Conservation (phyloP, 768 basidiomycete species). For the Podaxis sp. region DNA sequence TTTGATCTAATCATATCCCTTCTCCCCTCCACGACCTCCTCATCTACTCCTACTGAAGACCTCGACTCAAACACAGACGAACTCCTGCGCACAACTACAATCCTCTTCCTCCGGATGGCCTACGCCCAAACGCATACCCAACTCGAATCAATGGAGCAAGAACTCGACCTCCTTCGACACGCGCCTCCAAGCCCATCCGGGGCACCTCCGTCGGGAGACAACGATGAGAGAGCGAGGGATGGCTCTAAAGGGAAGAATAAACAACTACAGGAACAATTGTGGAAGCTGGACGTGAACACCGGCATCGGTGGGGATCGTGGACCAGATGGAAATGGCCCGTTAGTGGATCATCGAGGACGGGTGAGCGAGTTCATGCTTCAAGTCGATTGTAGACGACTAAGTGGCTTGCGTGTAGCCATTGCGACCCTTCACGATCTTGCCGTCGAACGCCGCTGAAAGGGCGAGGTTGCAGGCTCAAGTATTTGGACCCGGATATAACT, state of each 20-base stretch:
- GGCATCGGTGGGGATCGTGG: slow-evolving; percentile 34
- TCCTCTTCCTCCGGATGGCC: slow-evolving; percentile 69
- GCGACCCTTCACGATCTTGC: slow-evolving; percentile 90
- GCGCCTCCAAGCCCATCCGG: slow-evolving; percentile 41
- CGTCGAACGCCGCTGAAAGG: slow-evolving; percentile 64
- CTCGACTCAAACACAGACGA: slow-evolving; percentile 61
- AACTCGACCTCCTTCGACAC: slow-evolving; percentile 60
- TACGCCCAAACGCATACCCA: slow-evolving; percentile 68
- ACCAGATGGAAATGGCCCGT: slow-evolving; percentile 48
- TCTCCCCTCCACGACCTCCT: slow-evolving; percentile 33
- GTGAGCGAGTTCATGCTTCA: slow-evolving; percentile 32
- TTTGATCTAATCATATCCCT: slow-evolving; percentile 64
- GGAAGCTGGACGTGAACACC: slow-evolving; percentile 60
- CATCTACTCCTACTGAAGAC: slow-evolving; percentile 24
- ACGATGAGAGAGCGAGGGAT: slow-evolving; percentile 33
- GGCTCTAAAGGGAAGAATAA: slow-evolving; percentile 9
- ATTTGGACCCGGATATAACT: slow-evolving; percentile 75
- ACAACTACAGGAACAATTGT: slow-evolving; percentile 43
- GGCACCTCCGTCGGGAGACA: slow-evolving; percentile 28
- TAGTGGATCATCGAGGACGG: slow-evolving; percentile 75
- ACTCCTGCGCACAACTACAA: slow-evolving; percentile 56
- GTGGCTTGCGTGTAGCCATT: slow-evolving; percentile 52
- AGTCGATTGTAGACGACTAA: background rate
- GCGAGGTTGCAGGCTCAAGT: slow-evolving; percentile 73
- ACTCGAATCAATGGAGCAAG: slow-evolving; percentile 65